phyloP scores from a whole-genome alignment of 139 green algal genomes.

The Tetraselmis chui region DNA sequence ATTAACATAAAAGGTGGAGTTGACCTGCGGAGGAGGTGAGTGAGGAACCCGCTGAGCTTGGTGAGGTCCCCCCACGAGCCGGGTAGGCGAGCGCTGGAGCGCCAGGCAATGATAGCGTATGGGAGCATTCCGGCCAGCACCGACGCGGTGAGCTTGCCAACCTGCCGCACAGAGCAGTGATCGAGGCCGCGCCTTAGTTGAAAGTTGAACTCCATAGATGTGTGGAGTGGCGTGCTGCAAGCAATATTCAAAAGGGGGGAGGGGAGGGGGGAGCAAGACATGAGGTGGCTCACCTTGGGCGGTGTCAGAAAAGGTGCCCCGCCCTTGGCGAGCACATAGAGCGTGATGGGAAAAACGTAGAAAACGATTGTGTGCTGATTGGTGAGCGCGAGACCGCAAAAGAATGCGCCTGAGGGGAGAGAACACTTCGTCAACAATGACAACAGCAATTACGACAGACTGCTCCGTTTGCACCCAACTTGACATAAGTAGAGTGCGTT shows the following conservation, averaged over 20 bases:
- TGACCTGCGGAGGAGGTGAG: conserved; percentile 9
- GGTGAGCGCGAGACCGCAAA: conserved; percentile 13
- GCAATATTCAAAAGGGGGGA: background rate
- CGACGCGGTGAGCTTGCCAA: background rate
- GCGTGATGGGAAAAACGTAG: conserved; percentile 4
- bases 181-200: too few species aligned
- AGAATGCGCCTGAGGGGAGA: conserved; percentile 6
- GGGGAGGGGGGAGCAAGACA: too few species aligned
- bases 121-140: conserved; percentile 1
- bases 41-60: conserved; percentile 15
- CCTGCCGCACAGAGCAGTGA: background rate
- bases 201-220: too few species aligned
- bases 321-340: background rate
- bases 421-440: too few species aligned
- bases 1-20: too few species aligned
- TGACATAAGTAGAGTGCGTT: too few species aligned
- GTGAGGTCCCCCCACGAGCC: conserved; percentile 17
- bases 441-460: too few species aligned
- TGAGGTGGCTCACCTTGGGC: background rate
- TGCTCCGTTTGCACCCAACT: too few species aligned
- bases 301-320: background rate
- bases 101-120: conserved; percentile 14
- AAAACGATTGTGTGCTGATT: conserved; percentile 23
- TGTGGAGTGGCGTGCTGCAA: too few species aligned
- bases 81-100: background rate